These are phyloP conservation scores for Exserohilum turcica DNA, from an alignment of 2,329 filamentous ascomycete species.

Conservation along the genomic window DNA sequence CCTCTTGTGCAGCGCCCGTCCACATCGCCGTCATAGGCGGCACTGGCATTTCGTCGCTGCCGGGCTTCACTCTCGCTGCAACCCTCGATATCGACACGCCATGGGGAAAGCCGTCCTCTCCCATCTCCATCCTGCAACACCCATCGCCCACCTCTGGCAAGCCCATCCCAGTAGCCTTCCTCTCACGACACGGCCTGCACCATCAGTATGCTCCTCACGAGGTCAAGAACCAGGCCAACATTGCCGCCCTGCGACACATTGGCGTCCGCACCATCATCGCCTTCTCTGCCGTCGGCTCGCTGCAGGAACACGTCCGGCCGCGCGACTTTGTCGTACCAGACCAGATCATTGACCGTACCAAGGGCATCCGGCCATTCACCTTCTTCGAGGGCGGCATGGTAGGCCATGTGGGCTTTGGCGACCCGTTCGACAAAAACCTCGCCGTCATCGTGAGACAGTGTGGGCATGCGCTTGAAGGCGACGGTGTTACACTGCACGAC, in stretches of 20 bases:
- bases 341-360: conserved; percentile 96
- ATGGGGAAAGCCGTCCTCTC: conserved; percentile 80
- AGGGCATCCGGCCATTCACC: conserved; percentile 90
- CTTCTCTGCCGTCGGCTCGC: conserved; percentile 90
- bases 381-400: conserved; percentile 95
- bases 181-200: conserved; percentile 87
- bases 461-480: conserved; percentile 76
- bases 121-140: conserved; percentile 88
- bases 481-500: conserved; percentile 83
- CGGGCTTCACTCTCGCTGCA: conserved; percentile 84
- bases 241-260: conserved; percentile 90
- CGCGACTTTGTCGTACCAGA: conserved; percentile 96
- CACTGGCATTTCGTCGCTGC: conserved; percentile 86
- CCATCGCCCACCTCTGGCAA: conserved; percentile 69
- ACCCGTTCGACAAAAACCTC: conserved; percentile 85
- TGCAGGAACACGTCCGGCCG: conserved; percentile 91
- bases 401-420: conserved; percentile 91
- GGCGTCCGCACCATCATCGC: conserved; percentile 91
- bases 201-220: conserved; percentile 93
- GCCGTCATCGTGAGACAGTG: conserved; percentile 78
- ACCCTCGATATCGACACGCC: conserved; percentile 78
- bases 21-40: conserved; percentile 65
- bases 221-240: conserved; percentile 93
- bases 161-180: conserved; percentile 76
- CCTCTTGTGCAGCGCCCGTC: conserved; percentile 49